These are phyloP conservation scores for Colletotrichum endophyticum DNA, from an alignment of 2,329 filamentous ascomycete genomes.

Conservation along the genomic window DNA sequence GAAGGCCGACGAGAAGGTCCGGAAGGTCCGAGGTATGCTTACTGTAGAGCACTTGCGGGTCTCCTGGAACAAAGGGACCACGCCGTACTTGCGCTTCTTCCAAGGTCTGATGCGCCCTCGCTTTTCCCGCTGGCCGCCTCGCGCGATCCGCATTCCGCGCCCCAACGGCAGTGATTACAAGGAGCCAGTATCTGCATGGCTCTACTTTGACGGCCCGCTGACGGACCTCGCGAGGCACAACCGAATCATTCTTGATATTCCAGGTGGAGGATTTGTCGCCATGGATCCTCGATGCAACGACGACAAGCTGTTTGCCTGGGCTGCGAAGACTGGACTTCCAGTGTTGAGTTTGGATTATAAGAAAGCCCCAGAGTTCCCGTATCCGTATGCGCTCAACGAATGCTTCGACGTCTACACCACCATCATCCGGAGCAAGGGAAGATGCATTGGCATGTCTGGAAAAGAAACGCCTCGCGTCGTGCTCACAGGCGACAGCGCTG, in stretches of 20 bases:
- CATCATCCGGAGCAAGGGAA: conserved; percentile 38
- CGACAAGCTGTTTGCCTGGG: conserved; percentile 93
- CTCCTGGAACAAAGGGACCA: conserved; percentile 94
- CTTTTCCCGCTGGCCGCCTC: conserved; percentile 80
- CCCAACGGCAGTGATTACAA: conserved; percentile 81
- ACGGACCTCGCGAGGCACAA: conserved; percentile 77
- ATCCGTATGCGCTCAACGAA: conserved; percentile 54
- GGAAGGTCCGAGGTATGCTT: conserved; percentile 83
- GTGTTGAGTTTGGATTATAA: conserved; percentile 88
- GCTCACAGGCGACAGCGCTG: conserved; percentile 53
- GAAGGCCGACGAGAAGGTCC: conserved; percentile 94
- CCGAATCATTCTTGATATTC: conserved; percentile 85
- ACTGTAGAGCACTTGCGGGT: conserved; percentile 92
- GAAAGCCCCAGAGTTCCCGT: conserved; percentile 56
- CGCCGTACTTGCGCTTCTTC: conserved; percentile 80
- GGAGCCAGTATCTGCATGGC: conserved; percentile 83
- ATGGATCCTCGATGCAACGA: conserved; percentile 96
- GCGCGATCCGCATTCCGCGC: conserved; percentile 82
- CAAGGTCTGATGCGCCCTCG: conserved; percentile 77
- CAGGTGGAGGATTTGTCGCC: conserved; percentile 93
- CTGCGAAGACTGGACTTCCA: conserved; percentile 85
- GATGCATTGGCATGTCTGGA: conserved; percentile 51
- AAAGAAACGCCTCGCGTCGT: conserved; percentile 43
- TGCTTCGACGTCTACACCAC: conserved; percentile 52
- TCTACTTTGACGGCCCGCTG: conserved; percentile 92